phyloP scores from a whole-genome alignment of 768 basidiomycete species.

The Rhodotorula babjevae region DNA sequence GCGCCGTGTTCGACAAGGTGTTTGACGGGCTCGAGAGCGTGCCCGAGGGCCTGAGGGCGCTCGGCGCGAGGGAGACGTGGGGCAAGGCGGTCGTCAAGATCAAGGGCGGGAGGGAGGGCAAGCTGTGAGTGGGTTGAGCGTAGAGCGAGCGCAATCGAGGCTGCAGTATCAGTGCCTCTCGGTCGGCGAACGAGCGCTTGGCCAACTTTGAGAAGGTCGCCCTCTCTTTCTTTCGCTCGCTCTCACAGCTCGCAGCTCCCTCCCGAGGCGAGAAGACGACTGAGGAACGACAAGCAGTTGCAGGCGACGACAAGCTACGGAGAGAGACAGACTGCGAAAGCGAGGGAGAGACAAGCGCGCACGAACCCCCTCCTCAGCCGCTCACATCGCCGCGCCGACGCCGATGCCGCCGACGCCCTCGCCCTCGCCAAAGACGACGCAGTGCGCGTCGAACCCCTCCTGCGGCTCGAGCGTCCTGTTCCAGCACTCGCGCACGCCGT shows the following conservation, averaged over 20 bases:
- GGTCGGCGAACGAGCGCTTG: no score
- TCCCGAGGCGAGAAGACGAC: no score
- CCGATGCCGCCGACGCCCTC: neutral
- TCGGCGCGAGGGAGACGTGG: conserved; percentile 84
- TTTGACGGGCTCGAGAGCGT: conserved; percentile 64
- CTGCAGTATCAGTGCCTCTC: no score
- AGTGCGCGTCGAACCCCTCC: neutral
- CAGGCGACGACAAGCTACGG: no score
- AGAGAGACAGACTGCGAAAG: no score
- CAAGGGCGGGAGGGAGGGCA: conserved; percentile 19
- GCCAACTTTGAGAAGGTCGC: no score
- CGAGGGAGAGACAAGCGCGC: no score
- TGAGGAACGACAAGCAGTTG: no score
- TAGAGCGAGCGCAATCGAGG: no score
- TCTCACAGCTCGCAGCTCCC: no score
- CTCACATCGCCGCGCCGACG: neutral
- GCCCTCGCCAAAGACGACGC: neutral
- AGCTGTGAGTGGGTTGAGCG: conserved; percentile 9
- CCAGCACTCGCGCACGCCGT: conserved; percentile 1
- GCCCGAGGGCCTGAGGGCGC: conserved; percentile 63
- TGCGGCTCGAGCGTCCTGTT: neutral
- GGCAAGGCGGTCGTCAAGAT: conserved; percentile 76
- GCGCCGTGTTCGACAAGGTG: conserved; percentile 64
- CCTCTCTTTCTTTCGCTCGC: no score
- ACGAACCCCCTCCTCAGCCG: no score